Evolutionary conservation across 2,329 filamentous ascomycete genomes (phyloP), one percentile per base, ranked within the genome.

Genomic region (Ophiostoma montium): DNA sequence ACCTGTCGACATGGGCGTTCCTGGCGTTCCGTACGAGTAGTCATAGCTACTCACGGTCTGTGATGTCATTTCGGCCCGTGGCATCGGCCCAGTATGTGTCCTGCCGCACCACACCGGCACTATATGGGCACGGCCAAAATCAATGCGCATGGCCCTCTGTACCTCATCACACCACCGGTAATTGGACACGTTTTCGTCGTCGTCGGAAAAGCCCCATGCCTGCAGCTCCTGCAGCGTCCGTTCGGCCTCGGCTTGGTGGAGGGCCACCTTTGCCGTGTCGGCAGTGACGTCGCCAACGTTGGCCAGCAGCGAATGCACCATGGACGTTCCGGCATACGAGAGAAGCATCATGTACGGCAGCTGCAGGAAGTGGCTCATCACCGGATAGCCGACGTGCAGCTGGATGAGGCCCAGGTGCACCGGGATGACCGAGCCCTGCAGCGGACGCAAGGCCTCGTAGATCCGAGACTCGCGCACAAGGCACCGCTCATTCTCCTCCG

Each of bases 271-370:
- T 27, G 23, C 23, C 5, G 23, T 4, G 23, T 27, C 23, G 5
- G 8, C 4, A 27, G 23, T 8, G 23, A 5, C 23, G 23, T 27
- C 23, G 23, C 23, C 23, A 8, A 5, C 23, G 4, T 27, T 8
- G 23, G 5, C 48, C 36, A 48, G 13, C 39, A 51, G 35, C 45
- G 46, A 36, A 13, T 16, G 13, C 7, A 30, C 10, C 46, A 51
- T 45, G 3, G 50, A 48, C 46, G 19, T 35, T 1, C 50, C 50
- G 5, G 50, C 50, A 42, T 51, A 51, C 2, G 50, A 51, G 12
- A 51, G 19, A 31, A 51, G 50, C 50, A 51, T 51, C 50, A 51
- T 51, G 46, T 48, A 46, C 3, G 50, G 46, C 46, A 51, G 33
- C 50, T 46, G 46, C 11, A 51, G 12, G 42, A 48, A 51, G 2